Evolutionary conservation across 2,329 filamentous ascomycete genomes (phyloP), one percentile per base, ranked within the genome.

Genomic region (Penicillium sp.): DNA sequence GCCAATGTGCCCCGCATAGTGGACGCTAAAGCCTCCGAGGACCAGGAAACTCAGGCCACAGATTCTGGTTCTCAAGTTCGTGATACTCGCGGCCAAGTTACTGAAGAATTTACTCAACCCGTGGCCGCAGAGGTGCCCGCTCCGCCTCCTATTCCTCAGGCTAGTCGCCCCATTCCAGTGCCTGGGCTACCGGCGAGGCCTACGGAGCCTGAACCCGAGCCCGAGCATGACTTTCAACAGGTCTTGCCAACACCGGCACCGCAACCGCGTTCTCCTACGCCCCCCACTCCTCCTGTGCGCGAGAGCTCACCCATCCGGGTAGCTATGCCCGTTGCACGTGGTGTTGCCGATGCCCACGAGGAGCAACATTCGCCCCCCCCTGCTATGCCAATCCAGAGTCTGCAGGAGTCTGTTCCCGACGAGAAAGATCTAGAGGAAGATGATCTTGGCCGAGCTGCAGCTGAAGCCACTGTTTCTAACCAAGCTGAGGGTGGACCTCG

Each of bases 81-180:
- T 45, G 81, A 87, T 25, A 74, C 95, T 43, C 82, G 84, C 48
- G 87, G 95, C 61, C 85, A 84, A 37, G 94, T 95, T 72, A 85
- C 86, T 65, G 81, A 83, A 36, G 78, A 81, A n/a, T 71, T 80
- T 14, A n/a, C 45, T n/a, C 16, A 20, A 11, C 44, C 86, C 1
- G 56, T 31, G 11, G 33, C 27, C 61, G 15, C 52, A 59, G 23
- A 33, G 15, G 37, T 16, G 18, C 29, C 36, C n/a, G 39, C 71
- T 4, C 68, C 72, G 6, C 63, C 75, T 21, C 71, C 74, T n/a
- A 75, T 89, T 51, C 85, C 86, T 18, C 80, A 83, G 41, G 82
- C 71, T 5, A 69, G 71, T 36, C 73, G 84, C 38, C 85, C 84
- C 9, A 81, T 93, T 50, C 81, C 88, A 8, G 82, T 94, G 38